A percentile compares a stretch with the other conserved stretches of the same genome.
Conservation (phyloP, 345 rosid species). For the Lumnitzera littorea region DNA sequence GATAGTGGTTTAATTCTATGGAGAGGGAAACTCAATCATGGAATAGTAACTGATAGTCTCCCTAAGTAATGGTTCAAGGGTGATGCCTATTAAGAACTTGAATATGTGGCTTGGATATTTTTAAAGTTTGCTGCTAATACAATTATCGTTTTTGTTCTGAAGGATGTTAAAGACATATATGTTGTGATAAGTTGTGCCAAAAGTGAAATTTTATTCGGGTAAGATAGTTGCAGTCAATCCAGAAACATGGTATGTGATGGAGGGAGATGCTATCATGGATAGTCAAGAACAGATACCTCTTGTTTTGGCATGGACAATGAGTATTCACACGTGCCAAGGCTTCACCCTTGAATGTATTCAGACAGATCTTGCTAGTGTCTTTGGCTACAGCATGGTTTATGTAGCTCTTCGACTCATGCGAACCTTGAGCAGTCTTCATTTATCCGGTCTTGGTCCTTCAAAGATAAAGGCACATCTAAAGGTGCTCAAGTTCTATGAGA, state of each 20-base stretch:
- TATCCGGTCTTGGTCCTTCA: constrained; percentile 17
- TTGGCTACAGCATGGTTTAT: constrained; percentile 24
- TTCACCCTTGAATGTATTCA: constrained; percentile 19
- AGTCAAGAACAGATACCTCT: constrained; percentile 18
- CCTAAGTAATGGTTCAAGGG: constrained; percentile 20
- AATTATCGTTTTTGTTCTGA: constrained; percentile 4
- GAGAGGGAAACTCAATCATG: constrained; percentile 11
- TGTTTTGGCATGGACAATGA: constrained; percentile 22
- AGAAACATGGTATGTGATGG: constrained; percentile 8
- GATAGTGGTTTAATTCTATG: constrained; percentile 8
- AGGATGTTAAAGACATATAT: constrained; percentile 1
- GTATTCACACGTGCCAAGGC: constrained; percentile 28
- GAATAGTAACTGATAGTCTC: constrained; percentile 12
- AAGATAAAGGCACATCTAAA: constrained; percentile 25
- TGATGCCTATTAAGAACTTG: constrained; percentile 21
- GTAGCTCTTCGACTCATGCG: constrained; percentile 18
- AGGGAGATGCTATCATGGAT: constrained; percentile 9
- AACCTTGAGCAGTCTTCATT: constrained; percentile 16
- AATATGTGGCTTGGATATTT: constrained; percentile 6
- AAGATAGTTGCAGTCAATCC: constrained; percentile 8
- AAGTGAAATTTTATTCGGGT: constrained; percentile 21
- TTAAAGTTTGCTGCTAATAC: constrained; percentile 23
- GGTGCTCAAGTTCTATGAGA: constrained; percentile 14
- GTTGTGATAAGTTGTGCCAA: constrained; percentile 7
- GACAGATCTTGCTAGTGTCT: constrained; percentile 16